Percentiles rank a stretch among this genome's conserved stretches.
These are phyloP conservation scores for Fraxinus anomala DNA, from an alignment of 257 asterid species.

Conservation along the genomic window DNA sequence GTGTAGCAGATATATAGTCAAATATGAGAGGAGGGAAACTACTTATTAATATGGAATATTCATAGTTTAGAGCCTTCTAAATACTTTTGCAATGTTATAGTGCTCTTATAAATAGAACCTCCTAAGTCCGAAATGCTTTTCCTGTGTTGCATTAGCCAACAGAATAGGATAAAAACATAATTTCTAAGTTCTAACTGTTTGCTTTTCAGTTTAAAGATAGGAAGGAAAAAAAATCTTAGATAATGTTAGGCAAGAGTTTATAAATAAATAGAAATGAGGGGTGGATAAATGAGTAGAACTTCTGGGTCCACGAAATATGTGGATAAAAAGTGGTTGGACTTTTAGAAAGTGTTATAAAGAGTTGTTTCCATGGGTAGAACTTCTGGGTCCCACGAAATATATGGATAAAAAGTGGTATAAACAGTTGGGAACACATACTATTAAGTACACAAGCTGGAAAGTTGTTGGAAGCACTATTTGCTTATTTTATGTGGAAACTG, in stretches of 20 bases:
- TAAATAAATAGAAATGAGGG: no score
- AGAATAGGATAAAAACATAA: background rate
- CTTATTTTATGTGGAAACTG: background rate
- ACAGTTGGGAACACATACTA: no score
- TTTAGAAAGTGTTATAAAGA: no score
- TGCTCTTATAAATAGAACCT: constrained; percentile 13
- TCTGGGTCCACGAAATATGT: no score
- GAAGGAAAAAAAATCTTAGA: background rate
- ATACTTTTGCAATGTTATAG: background rate
- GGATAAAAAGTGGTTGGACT: no score
- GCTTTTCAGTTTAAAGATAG: constrained; percentile 15
- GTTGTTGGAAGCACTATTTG: background rate
- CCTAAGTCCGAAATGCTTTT: background rate
- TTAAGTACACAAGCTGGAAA: background rate
- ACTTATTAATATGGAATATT: background rate
- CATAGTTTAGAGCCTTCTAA: background rate
- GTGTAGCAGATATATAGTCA: background rate
- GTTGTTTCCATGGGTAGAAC: no score
- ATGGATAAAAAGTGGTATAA: no score
- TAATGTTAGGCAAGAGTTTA: no score
- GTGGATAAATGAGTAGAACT: no score
- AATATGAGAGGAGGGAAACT: background rate
- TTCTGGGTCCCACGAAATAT: no score
- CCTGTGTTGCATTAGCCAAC: constrained; percentile 13
- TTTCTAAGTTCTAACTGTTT: background rate